Evolutionary conservation across 208 protist species (phyloP), one percentile per base, ranked within the genome.

Genomic region (Trypanosoma conorhini): DNA sequence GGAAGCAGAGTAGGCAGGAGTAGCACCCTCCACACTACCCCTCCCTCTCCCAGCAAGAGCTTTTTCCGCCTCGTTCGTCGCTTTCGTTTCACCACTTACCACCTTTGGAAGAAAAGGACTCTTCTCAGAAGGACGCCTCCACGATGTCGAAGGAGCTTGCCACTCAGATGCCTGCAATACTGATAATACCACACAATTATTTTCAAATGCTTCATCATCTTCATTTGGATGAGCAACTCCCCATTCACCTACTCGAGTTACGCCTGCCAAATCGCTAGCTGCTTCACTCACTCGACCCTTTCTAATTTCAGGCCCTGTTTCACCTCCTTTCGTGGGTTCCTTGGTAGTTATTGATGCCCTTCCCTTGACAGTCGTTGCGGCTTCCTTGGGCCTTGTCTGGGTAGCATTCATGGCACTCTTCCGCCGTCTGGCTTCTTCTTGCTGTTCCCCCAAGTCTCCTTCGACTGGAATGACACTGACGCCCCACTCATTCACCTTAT

Each of bases 161-260:
- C 72, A 76, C 31, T 13, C 57, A 61, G 54, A 56, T 21, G 62
- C 63, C 68, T 89, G 82, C 21, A 92, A 56, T 28, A 82, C 75
- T 24, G 86, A 81, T 5, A 92, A 65, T 38, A 77, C 77, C 31
- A 92, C 78, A 50, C 79, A 79, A 68, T 95, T 92, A 44, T 85
- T 91, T 76, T 95, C 85, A 62, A 90, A 77, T 22, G 86, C 87
- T 38, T 92, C 85, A 62, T 85, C 82, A 48, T 82, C 76, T 0
- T 71, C 26, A 50, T 79, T 40, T 21, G 62, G 10, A 61, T 77
- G 72, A 0, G 76, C 54, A 24, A 74, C 74, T 19, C 85, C 87
- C 87, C 87, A 88, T 54, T 85, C 74, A 61, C 79, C 79, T 15
- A 88, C 72, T 15, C 72, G 62, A 17, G 62, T 74, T 42, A 56